These are phyloP conservation scores for Linnemannia hyalina DNA, from an alignment of 192 early-diverging fungal species.

Conservation along the genomic window DNA sequence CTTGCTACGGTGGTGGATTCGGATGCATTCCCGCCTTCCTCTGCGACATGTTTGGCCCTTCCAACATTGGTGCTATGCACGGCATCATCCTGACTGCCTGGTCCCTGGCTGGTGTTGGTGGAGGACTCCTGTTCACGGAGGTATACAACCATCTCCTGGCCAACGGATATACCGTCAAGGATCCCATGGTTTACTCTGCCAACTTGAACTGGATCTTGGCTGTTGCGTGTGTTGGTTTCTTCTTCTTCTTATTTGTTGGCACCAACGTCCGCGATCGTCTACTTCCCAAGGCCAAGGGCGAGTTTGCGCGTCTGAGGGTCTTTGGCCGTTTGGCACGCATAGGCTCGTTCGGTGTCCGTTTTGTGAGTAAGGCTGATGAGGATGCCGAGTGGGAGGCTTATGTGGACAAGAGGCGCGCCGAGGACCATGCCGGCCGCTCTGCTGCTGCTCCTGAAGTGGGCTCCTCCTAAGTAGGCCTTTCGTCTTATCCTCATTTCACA, in stretches of 20 bases:
- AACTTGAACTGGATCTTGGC: conserved; percentile 82
- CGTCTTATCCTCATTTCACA: not conserved
- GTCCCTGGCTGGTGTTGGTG: conserved; percentile 78
- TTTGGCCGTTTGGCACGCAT: conserved; percentile 64
- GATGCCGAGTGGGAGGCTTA: conserved; percentile 63
- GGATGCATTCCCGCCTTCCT: conserved; percentile 79
- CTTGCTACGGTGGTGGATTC: conserved; percentile 81
- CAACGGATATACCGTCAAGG: conserved; percentile 56
- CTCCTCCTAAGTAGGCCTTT: conserved; percentile 22
- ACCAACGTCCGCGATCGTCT: conserved; percentile 71
- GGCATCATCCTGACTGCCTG: conserved; percentile 81
- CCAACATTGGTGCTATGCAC: conserved; percentile 77
- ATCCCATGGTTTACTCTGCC: conserved; percentile 63
- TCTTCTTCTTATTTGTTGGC: conserved; percentile 68
- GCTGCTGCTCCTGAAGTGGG: conserved; percentile 6
- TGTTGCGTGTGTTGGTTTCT: conserved; percentile 67
- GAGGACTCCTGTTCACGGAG: conserved; percentile 74
- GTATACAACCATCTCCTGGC: conserved; percentile 61
- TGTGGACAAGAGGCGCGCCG: conserved; percentile 5
- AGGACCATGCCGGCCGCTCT: not conserved
- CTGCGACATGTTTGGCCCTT: conserved; percentile 80
- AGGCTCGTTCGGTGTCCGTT: conserved; percentile 22
- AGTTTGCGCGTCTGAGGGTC: conserved; percentile 67
- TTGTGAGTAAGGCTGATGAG: conserved; percentile 60
- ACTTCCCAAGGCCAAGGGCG: conserved; percentile 70